Base-by-base conservation (phyloP, 495 filamentous ascomycete species). In the Pseudotulostoma volvatum region DNA sequence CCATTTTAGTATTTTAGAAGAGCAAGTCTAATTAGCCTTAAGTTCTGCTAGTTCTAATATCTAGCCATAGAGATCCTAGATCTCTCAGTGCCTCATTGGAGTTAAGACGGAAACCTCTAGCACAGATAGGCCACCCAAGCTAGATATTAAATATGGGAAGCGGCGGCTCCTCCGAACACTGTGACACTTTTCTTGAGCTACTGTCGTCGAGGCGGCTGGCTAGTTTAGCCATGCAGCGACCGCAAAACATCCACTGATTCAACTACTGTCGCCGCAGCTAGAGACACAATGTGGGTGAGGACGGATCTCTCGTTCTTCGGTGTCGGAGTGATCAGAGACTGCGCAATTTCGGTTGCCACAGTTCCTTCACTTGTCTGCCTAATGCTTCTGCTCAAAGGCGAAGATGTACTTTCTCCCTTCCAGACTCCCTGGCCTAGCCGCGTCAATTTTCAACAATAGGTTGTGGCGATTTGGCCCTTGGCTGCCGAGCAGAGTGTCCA, bases 161-260 rank as follows among this genome's bases (percentile, higher is more conserved):
- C 40, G n/a, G 21, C 23, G 17, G 5, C 18, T 42, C 8, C 40
- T 13, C 14, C 40, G 3, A 9, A 23, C n/a, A n/a, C 42, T 16
- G 40, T 47, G 5, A 49, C 47, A 18, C 13, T 49, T 2, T 40
- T 49, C 17, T 40, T 38, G 35, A 47, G 32, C 9, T 44, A 39
- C 9, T 49, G 44, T 28, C 44, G 30, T 30, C 43, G 44, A n/a
- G 44, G 47, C 13, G 40, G 44, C 14, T 49, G 47, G 44, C 14
- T 46, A 16, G 33, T 46, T 2, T 31, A 33, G n/a, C 44, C 44
- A 7, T 18, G 15, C 5, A 9, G 40, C 4, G 28, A 36, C 14
- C 8, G 36, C 2, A 4, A 19, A 0, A 40, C 1, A 11, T 9
- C 16, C 18, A 16, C 43, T 1, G 48, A 51, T 32, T 30, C 35